These are phyloP conservation scores for Gyrodon lividus DNA, from an alignment of 768 basidiomycete genomes.

Conservation along the genomic window DNA sequence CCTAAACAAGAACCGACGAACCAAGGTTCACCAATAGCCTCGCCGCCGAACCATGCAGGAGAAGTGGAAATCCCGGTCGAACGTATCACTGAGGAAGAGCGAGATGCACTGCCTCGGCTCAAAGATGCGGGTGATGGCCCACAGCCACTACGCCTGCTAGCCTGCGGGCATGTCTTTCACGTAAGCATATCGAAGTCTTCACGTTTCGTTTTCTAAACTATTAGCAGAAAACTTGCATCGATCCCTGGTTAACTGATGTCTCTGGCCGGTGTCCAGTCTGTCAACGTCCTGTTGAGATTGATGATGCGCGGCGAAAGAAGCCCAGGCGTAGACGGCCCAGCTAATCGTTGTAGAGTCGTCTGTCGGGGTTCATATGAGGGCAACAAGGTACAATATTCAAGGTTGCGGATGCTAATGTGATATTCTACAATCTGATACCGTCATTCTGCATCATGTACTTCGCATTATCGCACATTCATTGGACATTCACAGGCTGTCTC, in stretches of 20 bases:
- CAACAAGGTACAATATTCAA: conserved; percentile 28
- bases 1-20: conserved; percentile 31
- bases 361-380: conserved; percentile 5
- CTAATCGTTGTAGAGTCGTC: conserved; percentile 10
- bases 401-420: conserved; percentile 29
- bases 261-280: conserved; percentile 89
- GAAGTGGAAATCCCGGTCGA: conserved; percentile 33
- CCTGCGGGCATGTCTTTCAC: conserved; percentile 89
- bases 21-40: conserved; percentile 9
- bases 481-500: conserved; percentile 4
- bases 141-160: conserved; percentile 71
- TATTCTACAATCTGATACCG: conserved; percentile 29
- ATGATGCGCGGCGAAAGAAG: conserved; percentile 36
- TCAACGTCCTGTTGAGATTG: conserved; percentile 67
- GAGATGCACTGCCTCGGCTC: conserved; percentile 47
- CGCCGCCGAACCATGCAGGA: conserved; percentile 16
- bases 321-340: conserved; percentile 22
- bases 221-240: conserved; percentile 77
- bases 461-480: conserved; percentile 25
- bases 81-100: conserved; percentile 40
- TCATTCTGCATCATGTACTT: conserved; percentile 19
- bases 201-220: conserved; percentile 1
- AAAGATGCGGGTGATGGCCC: conserved; percentile 74
- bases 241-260: conserved; percentile 84
- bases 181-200: conserved; percentile 43